A percentile compares a stretch with the other conserved stretches of the same genome.
Conservation (phyloP, 371 early-diverging fungal species). For the Blyttiomyces sp. region DNA sequence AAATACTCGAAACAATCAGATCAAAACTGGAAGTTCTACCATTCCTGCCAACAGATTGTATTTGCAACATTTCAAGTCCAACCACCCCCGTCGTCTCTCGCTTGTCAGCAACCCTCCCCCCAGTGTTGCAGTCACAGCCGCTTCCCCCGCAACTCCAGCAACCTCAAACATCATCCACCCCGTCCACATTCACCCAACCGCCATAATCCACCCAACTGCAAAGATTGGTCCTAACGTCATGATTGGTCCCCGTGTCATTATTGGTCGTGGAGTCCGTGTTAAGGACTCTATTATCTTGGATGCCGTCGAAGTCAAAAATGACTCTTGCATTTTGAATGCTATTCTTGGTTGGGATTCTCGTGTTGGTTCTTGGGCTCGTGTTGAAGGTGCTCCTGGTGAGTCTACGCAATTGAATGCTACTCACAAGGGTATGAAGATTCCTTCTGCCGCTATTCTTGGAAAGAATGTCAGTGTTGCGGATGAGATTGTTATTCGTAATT, state of each 20-base stretch:
- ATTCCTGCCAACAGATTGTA: constrained; percentile 89
- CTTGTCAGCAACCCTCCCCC: constrained; percentile 4
- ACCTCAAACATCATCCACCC: constrained; percentile 86
- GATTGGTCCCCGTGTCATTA: constrained; percentile 89
- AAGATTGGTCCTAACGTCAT: constrained; percentile 95
- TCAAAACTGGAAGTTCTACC: constrained; percentile 94
- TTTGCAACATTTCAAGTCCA: constrained; percentile 69
- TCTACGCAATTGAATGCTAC: constrained; percentile 59
- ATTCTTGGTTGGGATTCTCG: constrained; percentile 95
- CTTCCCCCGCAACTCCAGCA: neutral
- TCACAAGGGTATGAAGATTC: constrained; percentile 85
- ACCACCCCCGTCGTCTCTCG: constrained; percentile 64
- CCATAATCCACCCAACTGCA: constrained; percentile 88
- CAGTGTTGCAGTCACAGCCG: neutral
- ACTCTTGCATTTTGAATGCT: constrained; percentile 81
- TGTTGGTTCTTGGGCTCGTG: constrained; percentile 90
- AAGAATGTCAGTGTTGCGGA: constrained; percentile 87
- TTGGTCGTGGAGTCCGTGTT: constrained; percentile 94
- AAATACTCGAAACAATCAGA: constrained; percentile 36
- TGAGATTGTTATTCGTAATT: constrained; percentile 90
- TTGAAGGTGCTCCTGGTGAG: constrained; percentile 80
- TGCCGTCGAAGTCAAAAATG: constrained; percentile 81
- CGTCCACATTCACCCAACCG: constrained; percentile 92
- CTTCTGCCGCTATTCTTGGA: constrained; percentile 85
- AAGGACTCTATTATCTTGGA: constrained; percentile 94